Base-by-base conservation (phyloP, 129 eudicot species). In the Centella asiatica region DNA sequence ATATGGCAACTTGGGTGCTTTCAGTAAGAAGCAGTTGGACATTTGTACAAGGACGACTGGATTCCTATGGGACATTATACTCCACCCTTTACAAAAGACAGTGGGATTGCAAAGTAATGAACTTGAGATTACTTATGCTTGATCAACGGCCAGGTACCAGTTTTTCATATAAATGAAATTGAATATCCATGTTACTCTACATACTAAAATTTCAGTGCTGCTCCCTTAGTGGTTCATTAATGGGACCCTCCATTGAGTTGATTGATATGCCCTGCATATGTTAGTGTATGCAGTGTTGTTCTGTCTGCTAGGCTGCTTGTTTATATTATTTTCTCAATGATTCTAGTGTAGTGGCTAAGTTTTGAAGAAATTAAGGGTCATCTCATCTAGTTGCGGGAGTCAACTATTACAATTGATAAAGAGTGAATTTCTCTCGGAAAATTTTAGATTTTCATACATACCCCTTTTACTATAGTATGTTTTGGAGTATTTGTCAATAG, bases 241-340 rank as follows among this genome's bases (percentile, higher is more conserved):
- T 49, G 72, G 86, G 86, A 40, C 75, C 86, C 79, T 39, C 83
- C 80, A 77, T 57, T 56, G 28, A 24, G 33, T 54, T 67, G 57
- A 37, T 69, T 57, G 62, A 39, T 64, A 60, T 22, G 55, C 74
- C 59, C 53, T 60, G 71, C 69, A 65, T 44, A 44, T 75, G 25
- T 70, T 76, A 84, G 86, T 84, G 83, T 83, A 45, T 6, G 18
- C 26, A 76, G 81, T 80, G 69, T 80, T 76, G 56, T 64, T 64
- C 45, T 59, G 69, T 48, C 57, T 50, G 71, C 65, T 56, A 75
- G 23, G 74, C 68, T 71, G 70, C 49, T 20, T 68, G 63, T 65
- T 71, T 51, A 48, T 67, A 20, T 33, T 39, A 66, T 48, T 48
- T 66, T 40, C 45, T 65, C 28, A 32, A 26, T 28, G 54, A 69